Percentiles rank a stretch among this genome's conserved stretches.
Evolutionary conservation across 139 green algal genomes (phyloP).

Genomic region (Bryopsis sp.): DNA sequence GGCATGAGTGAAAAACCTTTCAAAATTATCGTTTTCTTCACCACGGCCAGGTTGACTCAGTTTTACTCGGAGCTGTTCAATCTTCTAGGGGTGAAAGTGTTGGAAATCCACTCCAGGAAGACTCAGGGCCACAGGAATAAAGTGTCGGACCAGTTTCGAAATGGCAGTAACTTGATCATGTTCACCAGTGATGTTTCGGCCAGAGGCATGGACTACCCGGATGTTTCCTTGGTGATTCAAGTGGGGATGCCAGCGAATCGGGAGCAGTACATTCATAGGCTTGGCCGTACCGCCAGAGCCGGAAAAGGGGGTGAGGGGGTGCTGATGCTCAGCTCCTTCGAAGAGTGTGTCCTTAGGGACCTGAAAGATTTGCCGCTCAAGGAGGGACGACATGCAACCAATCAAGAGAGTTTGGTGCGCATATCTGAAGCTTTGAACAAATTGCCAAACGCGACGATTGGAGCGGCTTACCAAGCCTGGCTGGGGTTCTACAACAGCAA

Average conservation of each 20-base stretch:
- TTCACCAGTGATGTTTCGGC: conserved; percentile 96
- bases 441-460: background rate
- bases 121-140: conserved; percentile 95
- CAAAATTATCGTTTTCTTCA: conserved; percentile 83
- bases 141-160: conserved; percentile 95
- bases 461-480: background rate
- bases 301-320: conserved; percentile 74
- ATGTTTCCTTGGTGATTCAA: conserved; percentile 82
- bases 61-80: conserved; percentile 25
- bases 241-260: conserved; percentile 96
- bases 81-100: background rate
- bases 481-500: background rate
- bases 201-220: conserved; percentile 87
- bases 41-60: conserved; percentile 87
- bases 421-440: background rate
- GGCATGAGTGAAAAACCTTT: background rate
- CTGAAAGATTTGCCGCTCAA: background rate
- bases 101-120: conserved; percentile 82
- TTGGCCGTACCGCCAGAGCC: conserved; percentile 85
- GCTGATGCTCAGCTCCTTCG: conserved; percentile 66
- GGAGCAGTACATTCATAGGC: conserved; percentile 86
- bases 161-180: conserved; percentile 80
- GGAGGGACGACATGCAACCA: background rate
- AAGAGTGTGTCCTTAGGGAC: background rate
- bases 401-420: background rate